A percentile compares a stretch with the other conserved stretches of the same genome.
These are phyloP conservation scores for Colletotrichum godetiae DNA, from an alignment of 2,329 filamentous ascomycete species.

Conservation along the genomic window DNA sequence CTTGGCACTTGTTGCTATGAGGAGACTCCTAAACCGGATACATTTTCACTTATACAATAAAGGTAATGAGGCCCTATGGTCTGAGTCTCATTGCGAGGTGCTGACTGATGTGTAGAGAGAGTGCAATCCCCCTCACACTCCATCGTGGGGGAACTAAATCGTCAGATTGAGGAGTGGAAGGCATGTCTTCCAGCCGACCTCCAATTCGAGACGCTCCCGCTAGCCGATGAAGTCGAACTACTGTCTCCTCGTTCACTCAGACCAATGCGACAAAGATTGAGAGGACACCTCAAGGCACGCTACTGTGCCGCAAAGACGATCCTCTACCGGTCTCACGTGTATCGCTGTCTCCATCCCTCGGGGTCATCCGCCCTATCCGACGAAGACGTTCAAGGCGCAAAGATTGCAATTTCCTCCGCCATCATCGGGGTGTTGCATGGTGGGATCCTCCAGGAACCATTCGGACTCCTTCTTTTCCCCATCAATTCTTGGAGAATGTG, in stretches of 20 bases:
- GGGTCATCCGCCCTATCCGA: not conserved
- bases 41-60: constrained; percentile 9
- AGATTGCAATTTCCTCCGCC: not conserved
- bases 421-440: not conserved
- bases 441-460: not conserved
- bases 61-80: not conserved
- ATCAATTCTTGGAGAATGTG: not conserved
- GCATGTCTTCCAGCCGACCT: too few relatives aligned
- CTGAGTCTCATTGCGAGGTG: not conserved
- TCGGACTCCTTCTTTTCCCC: not conserved
- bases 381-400: not conserved
- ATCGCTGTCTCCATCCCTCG: not conserved
- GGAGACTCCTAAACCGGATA: constrained; percentile 22
- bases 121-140: not conserved
- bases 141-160: not conserved
- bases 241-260: not conserved
- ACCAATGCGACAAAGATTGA: constrained; percentile 11
- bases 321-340: constrained; percentile 2
- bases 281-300: constrained; percentile 17
- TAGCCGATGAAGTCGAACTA: not conserved
- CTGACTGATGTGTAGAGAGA: not conserved
- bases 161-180: too few relatives aligned
- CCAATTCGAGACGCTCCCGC: too few relatives aligned
- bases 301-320: constrained; percentile 30
- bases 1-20: constrained; percentile 24